These are phyloP conservation scores for Cyclocybe aegerita DNA, from an alignment of 768 basidiomycete genomes.

Conservation along the genomic window DNA sequence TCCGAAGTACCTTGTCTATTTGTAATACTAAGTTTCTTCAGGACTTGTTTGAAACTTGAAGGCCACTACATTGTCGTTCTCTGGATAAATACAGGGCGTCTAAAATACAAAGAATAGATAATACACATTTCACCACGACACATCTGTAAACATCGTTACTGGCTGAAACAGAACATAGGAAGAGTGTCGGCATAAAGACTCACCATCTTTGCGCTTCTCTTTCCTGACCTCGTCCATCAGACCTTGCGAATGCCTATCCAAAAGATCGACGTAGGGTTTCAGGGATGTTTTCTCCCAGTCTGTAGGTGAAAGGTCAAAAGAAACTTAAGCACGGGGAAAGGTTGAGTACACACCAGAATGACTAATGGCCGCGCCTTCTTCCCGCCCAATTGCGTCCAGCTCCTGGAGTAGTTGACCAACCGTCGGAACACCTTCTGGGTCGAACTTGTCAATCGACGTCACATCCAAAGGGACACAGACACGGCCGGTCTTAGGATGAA, in stretches of 20 bases:
- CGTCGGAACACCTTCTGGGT: constrained; percentile 85
- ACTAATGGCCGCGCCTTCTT: constrained; percentile 33
- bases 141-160: too few species aligned
- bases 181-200: neutral
- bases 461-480: constrained; percentile 94
- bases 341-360: constrained; percentile 42
- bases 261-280: constrained; percentile 85
- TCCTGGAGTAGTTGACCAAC: constrained; percentile 81
- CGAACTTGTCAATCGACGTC: constrained; percentile 69
- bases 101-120: too few species aligned
- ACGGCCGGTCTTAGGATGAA: constrained; percentile 95
- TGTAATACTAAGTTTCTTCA: neutral
- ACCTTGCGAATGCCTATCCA: constrained; percentile 68
- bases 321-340: neutral
- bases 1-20: neutral
- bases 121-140: too few species aligned
- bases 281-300: constrained; percentile 89
- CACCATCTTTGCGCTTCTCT: constrained; percentile 43
- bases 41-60: too few species aligned
- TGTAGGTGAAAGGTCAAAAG: constrained; percentile 16
- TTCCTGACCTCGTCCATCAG: constrained; percentile 59
- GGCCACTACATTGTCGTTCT: too few species aligned
- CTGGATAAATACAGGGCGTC: too few species aligned
- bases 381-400: constrained; percentile 48
- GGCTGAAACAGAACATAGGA: neutral